Evolutionary conservation across 2,329 filamentous ascomycete genomes (phyloP).

Genomic region (Rachicladosporium sp.): DNA sequence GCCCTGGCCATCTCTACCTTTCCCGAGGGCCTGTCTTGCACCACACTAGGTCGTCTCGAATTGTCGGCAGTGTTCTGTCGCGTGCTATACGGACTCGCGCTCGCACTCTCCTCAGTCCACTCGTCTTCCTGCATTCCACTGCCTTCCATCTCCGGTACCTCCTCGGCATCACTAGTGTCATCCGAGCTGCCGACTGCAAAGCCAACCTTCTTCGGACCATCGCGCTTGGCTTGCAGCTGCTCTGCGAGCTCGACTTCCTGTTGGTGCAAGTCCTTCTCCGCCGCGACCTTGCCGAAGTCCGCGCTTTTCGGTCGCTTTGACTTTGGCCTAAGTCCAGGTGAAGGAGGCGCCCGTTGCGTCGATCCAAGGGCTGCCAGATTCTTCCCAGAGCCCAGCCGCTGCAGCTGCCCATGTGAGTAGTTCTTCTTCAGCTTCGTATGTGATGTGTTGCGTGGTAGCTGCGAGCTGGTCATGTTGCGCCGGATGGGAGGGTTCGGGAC

Average conservation of each 20-base stretch:
- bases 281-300: slow-evolving; percentile 11
- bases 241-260: slow-evolving; percentile 15
- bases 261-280: slow-evolving; percentile 18
- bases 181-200: slow-evolving; percentile 21
- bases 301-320: slow-evolving; percentile 20
- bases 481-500: slow-evolving; percentile 13
- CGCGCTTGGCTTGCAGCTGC: slow-evolving; percentile 8
- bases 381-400: slow-evolving; percentile 28
- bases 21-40: slow-evolving; percentile 11
- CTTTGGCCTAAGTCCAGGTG: slow-evolving; percentile 18
- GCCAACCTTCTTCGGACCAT: slow-evolving; percentile 18
- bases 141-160: slow-evolving; percentile 17
- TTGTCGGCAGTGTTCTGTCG: slow-evolving; percentile 25
- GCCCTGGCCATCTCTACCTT: slow-evolving; percentile 5
- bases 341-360: slow-evolving; percentile 11
- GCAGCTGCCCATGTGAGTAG: slow-evolving; percentile 34
- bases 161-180: slow-evolving; percentile 16
- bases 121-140: slow-evolving; percentile 22
- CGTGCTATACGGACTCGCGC: slow-evolving; percentile 24
- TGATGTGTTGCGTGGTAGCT: slow-evolving; percentile 18
- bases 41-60: slow-evolving; percentile 19
- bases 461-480: slow-evolving; percentile 20
- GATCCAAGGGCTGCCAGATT: slow-evolving; percentile 19
- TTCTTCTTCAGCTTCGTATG: slow-evolving; percentile 25
- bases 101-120: slow-evolving; percentile 25